Conservation (phyloP, 148 eudicot species). For the Heliamphora exappendiculata region DNA sequence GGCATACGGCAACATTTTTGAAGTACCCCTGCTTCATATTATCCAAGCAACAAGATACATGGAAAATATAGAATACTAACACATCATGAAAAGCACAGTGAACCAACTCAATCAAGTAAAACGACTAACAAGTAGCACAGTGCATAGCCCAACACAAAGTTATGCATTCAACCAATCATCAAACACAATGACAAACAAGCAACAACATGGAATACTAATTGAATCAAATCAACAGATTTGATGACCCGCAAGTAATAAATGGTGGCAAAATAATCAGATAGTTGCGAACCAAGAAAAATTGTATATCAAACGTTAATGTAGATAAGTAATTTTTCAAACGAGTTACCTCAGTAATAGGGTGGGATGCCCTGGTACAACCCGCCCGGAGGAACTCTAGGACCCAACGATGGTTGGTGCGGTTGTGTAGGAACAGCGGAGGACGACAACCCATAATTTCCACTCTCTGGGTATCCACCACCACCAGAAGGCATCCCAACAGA, state of each 20-base stretch:
- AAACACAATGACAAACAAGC: not conserved
- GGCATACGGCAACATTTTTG: too few species aligned
- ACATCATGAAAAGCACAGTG: not conserved
- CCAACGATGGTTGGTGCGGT: constrained; percentile 36
- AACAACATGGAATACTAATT: not conserved
- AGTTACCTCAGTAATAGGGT: constrained; percentile 75
- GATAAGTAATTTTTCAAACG: not conserved
- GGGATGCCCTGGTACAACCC: constrained; percentile 75
- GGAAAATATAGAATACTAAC: not conserved
- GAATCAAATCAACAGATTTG: not conserved
- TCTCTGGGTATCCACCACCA: constrained; percentile 55
- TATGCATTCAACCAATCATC: not conserved
- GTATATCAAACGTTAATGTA: not conserved
- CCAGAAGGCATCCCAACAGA: constrained; percentile 38
- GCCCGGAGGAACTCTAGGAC: constrained; percentile 68
- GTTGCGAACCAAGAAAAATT: not conserved
- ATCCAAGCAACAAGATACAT: too few species aligned
- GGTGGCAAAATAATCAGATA: not conserved
- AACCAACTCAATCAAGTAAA: not conserved
- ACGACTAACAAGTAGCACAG: not conserved
- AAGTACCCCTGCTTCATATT: too few species aligned
- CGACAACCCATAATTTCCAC: constrained; percentile 43
- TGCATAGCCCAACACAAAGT: not conserved
- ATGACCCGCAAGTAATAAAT: not conserved
- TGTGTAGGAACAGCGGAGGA: constrained; percentile 38